Evolutionary conservation across 1,284 basidiomycete genomes (phyloP).

Genomic region (Boletus semigastroideus): DNA sequence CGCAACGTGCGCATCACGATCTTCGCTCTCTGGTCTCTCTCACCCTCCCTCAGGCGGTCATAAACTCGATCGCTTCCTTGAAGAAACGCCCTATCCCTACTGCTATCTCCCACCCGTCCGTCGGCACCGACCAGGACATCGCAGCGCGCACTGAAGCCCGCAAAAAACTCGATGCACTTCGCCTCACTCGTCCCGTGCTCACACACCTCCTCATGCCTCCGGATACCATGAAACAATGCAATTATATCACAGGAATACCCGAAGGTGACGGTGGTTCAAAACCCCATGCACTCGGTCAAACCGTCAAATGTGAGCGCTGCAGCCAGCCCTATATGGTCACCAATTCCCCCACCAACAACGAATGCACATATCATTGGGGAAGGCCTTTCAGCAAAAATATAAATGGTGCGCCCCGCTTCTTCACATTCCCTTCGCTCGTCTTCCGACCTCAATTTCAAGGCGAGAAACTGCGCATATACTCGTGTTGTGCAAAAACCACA

Average conservation of each 20-base stretch:
- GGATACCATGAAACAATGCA: constrained; percentile 64
- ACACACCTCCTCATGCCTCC: constrained; percentile 56
- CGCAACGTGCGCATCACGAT: constrained; percentile 55
- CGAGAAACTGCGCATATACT: constrained; percentile 62
- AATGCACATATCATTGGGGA: constrained; percentile 86
- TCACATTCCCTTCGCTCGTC: constrained; percentile 11
- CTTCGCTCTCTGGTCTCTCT: neutral
- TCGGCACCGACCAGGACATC: constrained; percentile 78
- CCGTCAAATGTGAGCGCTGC: constrained; percentile 79
- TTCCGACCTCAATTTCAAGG: constrained; percentile 41
- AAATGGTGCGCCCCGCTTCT: constrained; percentile 47
- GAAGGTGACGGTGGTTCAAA: constrained; percentile 55
- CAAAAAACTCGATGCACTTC: constrained; percentile 56
- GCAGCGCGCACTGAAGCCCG: constrained; percentile 56
- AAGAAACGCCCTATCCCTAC: constrained; percentile 71
- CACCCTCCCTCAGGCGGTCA: constrained; percentile 56
- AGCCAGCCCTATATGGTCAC: constrained; percentile 66
- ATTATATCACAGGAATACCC: constrained; percentile 73
- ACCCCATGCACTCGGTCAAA: constrained; percentile 67
- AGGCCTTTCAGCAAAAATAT: constrained; percentile 55
- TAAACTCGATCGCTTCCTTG: constrained; percentile 67
- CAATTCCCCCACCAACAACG: constrained; percentile 52
- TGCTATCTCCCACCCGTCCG: constrained; percentile 63
- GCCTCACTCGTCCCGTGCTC: constrained; percentile 56
- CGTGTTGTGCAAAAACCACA: constrained; percentile 63